phyloP scores from a whole-genome alignment of 352 stramenopile genomes.

The Pythium dissotocum region DNA sequence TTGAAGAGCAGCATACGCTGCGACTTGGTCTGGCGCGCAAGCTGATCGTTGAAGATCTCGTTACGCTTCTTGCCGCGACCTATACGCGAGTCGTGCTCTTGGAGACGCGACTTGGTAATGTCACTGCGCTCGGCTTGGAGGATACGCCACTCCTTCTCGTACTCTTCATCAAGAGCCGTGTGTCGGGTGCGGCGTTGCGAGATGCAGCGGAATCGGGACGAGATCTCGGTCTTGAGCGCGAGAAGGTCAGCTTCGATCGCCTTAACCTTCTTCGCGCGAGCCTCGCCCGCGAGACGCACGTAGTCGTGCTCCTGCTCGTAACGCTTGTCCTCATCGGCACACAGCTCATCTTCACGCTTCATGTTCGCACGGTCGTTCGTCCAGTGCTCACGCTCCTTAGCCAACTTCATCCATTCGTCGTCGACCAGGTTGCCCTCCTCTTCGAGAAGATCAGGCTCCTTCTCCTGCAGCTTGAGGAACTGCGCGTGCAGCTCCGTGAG shows the following conservation, averaged over 20 bases:
- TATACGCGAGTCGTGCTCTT: conserved; percentile 70
- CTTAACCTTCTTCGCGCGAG: conserved; percentile 84
- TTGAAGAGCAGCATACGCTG: conserved; percentile 89
- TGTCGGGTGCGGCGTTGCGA: conserved; percentile 74
- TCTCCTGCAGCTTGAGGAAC: conserved; percentile 85
- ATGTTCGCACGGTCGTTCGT: conserved; percentile 86
- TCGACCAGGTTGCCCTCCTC: conserved; percentile 82
- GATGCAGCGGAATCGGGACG: conserved; percentile 64
- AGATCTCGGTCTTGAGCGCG: conserved; percentile 81
- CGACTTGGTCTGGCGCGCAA: conserved; percentile 78
- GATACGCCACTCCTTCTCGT: conserved; percentile 85
- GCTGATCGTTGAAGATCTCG: conserved; percentile 80
- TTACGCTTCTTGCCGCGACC: conserved; percentile 81
- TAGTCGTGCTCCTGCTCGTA: conserved; percentile 89
- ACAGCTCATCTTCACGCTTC: conserved; percentile 90
- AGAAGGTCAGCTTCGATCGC: conserved; percentile 76
- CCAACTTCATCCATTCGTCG: conserved; percentile 89
- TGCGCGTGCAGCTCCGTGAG: conserved; percentile 71
- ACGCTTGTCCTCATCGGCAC: conserved; percentile 75
- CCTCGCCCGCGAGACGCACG: conserved; percentile 68
- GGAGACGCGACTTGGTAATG: conserved; percentile 62
- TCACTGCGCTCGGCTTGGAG: conserved; percentile 60
- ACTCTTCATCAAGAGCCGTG: conserved; percentile 77
- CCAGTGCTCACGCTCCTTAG: conserved; percentile 89
- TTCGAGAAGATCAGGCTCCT: conserved; percentile 75